Conservation (phyloP, 345 rosid species). For the Populus ilicifolia region DNA sequence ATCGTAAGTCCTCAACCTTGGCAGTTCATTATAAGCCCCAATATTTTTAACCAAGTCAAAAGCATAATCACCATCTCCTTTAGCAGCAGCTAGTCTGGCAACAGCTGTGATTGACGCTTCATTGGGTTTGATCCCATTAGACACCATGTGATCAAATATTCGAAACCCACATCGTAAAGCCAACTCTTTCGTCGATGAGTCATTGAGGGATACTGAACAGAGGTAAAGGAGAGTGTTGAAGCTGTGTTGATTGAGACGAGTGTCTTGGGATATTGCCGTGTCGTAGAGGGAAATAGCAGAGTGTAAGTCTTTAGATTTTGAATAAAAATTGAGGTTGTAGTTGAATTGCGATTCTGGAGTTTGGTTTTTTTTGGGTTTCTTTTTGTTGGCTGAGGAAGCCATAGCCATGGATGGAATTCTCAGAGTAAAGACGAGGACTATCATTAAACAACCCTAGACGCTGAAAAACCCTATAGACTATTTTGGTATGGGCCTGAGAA, state of each 20-base stretch:
- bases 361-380: conserved; percentile 40
- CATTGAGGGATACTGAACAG: conserved; percentile 47
- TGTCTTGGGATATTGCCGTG: conserved; percentile 34
- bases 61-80: conserved; percentile 68
- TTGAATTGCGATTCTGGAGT: conserved; percentile 58
- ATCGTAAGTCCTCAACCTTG: conserved; percentile 69
- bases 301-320: conserved; percentile 57
- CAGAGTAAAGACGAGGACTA: neutral
- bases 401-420: conserved; percentile 15
- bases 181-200: conserved; percentile 29
- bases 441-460: neutral
- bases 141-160: conserved; percentile 54
- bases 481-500: neutral
- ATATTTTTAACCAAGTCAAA: conserved; percentile 57
- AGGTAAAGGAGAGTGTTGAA: conserved; percentile 69
- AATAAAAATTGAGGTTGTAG: conserved; percentile 50
- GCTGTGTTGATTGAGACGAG: conserved; percentile 51
- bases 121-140: conserved; percentile 44
- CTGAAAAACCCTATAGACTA: neutral
- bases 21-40: conserved; percentile 43
- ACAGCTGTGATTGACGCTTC: conserved; percentile 71
- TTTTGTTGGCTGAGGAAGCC: conserved; percentile 33
- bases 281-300: conserved; percentile 67
- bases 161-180: conserved; percentile 47
- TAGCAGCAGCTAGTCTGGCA: conserved; percentile 64